Conservation (phyloP, 192 early-diverging fungal species). For the Coemansia sp. region DNA sequence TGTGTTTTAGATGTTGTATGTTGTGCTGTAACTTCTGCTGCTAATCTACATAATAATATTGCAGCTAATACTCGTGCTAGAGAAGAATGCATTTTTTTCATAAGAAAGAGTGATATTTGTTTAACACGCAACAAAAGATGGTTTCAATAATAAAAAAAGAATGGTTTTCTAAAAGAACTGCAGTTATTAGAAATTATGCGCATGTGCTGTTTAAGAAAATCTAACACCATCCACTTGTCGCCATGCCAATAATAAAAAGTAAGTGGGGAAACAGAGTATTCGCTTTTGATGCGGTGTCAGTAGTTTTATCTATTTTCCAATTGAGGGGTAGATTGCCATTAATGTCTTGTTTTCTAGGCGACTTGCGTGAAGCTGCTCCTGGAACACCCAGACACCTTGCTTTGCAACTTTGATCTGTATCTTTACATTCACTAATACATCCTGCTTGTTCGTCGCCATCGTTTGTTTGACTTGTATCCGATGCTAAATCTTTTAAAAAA, state of each 20-base stretch:
- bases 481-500: background rate
- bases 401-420: constrained; percentile 40
- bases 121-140: background rate
- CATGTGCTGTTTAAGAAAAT: background rate
- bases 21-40: background rate
- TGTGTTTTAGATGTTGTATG: background rate
- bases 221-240: background rate
- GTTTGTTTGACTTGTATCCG: background rate
- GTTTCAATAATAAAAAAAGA: background rate
- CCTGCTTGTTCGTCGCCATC: constrained; percentile 7
- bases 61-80: background rate
- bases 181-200: background rate
- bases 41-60: background rate
- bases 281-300: background rate
- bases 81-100: background rate
- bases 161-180: background rate
- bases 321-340: constrained; percentile 38
- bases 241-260: background rate
- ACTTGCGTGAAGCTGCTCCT: constrained; percentile 36
- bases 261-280: constrained; percentile 8
- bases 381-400: constrained; percentile 49
- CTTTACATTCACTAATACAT: constrained; percentile 28
- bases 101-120: background rate
- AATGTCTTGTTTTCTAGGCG: constrained; percentile 40
- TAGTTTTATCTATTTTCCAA: constrained; percentile 16